Base-by-base conservation (phyloP, 208 protist species). In the Acanthamoeba royreba region DNA sequence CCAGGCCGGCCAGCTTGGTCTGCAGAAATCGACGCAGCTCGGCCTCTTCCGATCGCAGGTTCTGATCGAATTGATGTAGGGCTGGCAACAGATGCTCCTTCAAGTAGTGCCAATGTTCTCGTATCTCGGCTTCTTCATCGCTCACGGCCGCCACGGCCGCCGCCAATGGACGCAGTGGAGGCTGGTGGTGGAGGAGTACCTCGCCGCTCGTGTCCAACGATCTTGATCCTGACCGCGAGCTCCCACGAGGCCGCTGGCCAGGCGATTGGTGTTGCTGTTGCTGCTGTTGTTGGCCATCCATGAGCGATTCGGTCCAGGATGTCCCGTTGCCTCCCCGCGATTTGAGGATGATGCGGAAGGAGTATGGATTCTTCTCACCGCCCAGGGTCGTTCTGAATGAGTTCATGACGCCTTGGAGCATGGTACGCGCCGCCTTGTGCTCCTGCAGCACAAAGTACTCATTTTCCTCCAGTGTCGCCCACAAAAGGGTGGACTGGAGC, bases 361-460 rank as follows among this genome's bases (percentile, higher is more conserved):
- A 61, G 35, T 89, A 89, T 42, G 81, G 81, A 9, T 89, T 63
- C 81, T 89, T 89, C 81, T 89, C 81, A 40, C 81, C 81, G 2
- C 81, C 81, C 3, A 89, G 11, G 22, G 79, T 87, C 22, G 47
- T 25, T 31, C 81, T 42, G 40, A 89, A 66, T 25, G 81, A 89
- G 0, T 55, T 89, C 49, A 89, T 89, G 15, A 89, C 47, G 7
- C 81, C 81, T 40, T 89, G 46, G 46, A 89, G 81, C 49, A 45
- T 38, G 5, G 81, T 89, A 2, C 33, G 81, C 0, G 81, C 81
- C 35, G 81, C 81, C 81, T 89, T 89, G 81, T 89, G 53, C 53
- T 89, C 81, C 38, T 89, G 81, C 0, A 89, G 9, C 49, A 31
- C 46, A 61, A 89, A 89, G 47, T 42, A 89, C 13, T 89, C 81